A percentile compares a stretch with the other conserved stretches of the same genome.
These are phyloP conservation scores for Quercus cerris DNA, from an alignment of 306 rosid genomes.

Conservation along the genomic window DNA sequence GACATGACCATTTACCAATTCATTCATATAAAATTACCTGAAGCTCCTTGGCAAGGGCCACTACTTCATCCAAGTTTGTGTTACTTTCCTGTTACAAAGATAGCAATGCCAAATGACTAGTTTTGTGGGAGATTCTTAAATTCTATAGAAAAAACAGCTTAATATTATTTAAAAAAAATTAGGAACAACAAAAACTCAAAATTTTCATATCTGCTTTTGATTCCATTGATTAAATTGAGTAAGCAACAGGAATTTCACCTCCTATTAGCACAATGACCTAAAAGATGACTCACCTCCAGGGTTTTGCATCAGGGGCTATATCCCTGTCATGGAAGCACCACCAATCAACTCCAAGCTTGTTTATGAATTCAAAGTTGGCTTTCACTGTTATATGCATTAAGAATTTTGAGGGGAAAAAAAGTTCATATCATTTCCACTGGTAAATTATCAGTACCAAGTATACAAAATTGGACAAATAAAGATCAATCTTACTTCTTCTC, in stretches of 20 bases:
- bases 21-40: conserved; percentile 53
- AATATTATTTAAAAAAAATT: neutral
- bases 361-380: conserved; percentile 88
- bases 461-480: neutral
- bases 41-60: conserved; percentile 82
- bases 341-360: conserved; percentile 78
- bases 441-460: neutral
- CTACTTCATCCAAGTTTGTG: conserved; percentile 89
- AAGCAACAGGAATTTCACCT: neutral
- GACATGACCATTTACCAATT: neutral
- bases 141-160: neutral
- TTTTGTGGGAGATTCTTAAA: neutral
- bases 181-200: neutral
- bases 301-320: conserved; percentile 82
- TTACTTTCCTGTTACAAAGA: conserved; percentile 62
- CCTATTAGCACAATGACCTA: neutral
- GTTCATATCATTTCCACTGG: neutral
- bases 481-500: conserved; percentile 71
- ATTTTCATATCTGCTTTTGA: neutral
- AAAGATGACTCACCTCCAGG: conserved; percentile 50
- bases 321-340: conserved; percentile 99
- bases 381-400: conserved; percentile 51
- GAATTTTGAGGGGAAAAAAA: neutral
- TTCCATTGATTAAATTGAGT: neutral
- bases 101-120: conserved; percentile 16